Evolutionary conservation across 192 early-diverging fungal species (phyloP).

Genomic region (Powellomyces hirtus): DNA sequence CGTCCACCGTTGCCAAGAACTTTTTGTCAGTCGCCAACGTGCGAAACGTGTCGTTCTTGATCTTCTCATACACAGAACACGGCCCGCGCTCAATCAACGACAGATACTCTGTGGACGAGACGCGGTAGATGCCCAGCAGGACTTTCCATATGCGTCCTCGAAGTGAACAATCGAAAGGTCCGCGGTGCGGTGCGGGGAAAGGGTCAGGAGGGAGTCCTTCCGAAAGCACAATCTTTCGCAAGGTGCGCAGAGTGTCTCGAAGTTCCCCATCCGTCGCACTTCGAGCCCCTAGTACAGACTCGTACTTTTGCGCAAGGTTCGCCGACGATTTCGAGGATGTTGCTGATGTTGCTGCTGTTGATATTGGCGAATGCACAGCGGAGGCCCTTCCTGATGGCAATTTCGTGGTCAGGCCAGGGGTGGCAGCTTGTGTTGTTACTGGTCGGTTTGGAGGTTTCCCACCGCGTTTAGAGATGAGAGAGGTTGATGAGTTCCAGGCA

Average conservation of each 20-base stretch:
- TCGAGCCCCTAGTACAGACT: constrained; percentile 45
- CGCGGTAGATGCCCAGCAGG: constrained; percentile 67
- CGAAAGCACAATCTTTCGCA: constrained; percentile 56
- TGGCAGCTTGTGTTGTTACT: not conserved
- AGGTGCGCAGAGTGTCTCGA: constrained; percentile 49
- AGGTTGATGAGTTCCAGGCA: constrained; percentile 29
- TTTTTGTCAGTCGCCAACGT: constrained; percentile 77
- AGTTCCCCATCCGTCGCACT: constrained; percentile 57
- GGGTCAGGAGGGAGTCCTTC: constrained; percentile 60
- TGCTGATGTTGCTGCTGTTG: not conserved
- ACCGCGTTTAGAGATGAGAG: constrained; percentile 10
- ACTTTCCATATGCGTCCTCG: constrained; percentile 72
- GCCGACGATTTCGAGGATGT: not conserved
- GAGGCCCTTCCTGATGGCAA: not conserved
- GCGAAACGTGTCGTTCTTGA: constrained; percentile 87
- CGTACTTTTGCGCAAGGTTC: constrained; percentile 28
- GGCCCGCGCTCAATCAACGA: constrained; percentile 67
- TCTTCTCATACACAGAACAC: constrained; percentile 72
- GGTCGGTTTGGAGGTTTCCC: not conserved
- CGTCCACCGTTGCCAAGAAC: constrained; percentile 69
- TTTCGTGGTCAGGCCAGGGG: not conserved
- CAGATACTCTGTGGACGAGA: constrained; percentile 73
- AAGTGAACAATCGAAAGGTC: constrained; percentile 31
- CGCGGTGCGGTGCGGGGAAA: not conserved
- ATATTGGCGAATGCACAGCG: not conserved